A percentile compares a stretch with the other conserved stretches of the same genome.
phyloP scores from a whole-genome alignment of 305 asterid species.

The Vinca major region DNA sequence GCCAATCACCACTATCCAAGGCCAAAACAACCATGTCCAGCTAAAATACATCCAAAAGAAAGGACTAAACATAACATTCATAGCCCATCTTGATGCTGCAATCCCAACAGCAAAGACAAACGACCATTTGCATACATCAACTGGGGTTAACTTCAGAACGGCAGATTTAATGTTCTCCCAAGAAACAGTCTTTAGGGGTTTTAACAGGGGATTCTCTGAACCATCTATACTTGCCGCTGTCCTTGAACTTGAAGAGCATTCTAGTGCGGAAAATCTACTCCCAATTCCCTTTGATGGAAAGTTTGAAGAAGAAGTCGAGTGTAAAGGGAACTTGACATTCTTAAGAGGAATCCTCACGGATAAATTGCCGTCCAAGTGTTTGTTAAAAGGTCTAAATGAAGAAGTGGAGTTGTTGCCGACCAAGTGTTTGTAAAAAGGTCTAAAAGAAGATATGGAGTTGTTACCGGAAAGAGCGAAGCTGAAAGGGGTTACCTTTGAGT shows the following conservation, averaged over 20 bases:
- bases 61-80: constrained; percentile 43
- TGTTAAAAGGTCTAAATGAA: constrained; percentile 44
- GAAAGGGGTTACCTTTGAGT: constrained; percentile 48
- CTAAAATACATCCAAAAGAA: constrained; percentile 93
- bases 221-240: constrained; percentile 21
- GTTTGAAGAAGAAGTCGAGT: constrained; percentile 12
- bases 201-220: constrained; percentile 16
- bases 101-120: constrained; percentile 34
- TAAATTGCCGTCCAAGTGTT: constrained; percentile 33
- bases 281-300: not conserved
- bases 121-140: constrained; percentile 58
- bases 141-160: constrained; percentile 47
- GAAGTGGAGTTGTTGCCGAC: constrained; percentile 17
- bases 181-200: constrained; percentile 27
- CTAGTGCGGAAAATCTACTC: constrained; percentile 16
- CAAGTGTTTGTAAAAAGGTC: constrained; percentile 48
- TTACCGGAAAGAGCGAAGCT: constrained; percentile 14
- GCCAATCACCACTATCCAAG: constrained; percentile 59
- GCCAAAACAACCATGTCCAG: constrained; percentile 93
- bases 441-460: constrained; percentile 21
- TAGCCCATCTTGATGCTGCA: constrained; percentile 56
- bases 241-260: constrained; percentile 31
- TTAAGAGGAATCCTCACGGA: constrained; percentile 15
- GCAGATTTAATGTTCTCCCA: constrained; percentile 43
- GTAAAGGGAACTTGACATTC: constrained; percentile 10